Conservation (phyloP, 257 asterid species). For the Forsythia suspensa region DNA sequence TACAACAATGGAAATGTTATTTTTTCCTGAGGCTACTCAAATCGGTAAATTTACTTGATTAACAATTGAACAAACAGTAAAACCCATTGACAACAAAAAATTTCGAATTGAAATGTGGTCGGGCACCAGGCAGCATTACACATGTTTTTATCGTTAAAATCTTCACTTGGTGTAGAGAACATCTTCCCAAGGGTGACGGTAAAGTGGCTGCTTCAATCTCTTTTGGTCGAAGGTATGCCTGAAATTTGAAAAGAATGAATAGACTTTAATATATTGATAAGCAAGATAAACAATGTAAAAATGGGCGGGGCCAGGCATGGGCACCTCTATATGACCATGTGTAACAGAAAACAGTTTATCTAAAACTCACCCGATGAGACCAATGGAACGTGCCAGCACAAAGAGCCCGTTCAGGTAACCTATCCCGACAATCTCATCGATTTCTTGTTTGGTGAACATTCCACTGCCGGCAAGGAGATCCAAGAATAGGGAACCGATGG, state of each 20-base stretch:
- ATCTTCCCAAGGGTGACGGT: conserved; percentile 99
- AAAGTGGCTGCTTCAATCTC: conserved; percentile 96
- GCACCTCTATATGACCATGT: neutral
- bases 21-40: neutral
- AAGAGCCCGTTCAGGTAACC: conserved; percentile 98
- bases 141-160: conserved; percentile 1
- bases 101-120: neutral
- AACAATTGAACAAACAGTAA: conserved; percentile 12
- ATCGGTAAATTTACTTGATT: conserved; percentile 24
- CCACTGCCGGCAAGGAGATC: conserved; percentile 99
- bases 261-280: conserved; percentile 11
- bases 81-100: neutral
- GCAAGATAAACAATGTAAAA: neutral
- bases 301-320: neutral
- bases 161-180: conserved; percentile 96
- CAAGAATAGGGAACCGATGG: conserved; percentile 95
- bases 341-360: neutral
- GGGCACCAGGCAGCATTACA: conserved; percentile 3
- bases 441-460: conserved; percentile 93
- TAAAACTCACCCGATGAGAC: conserved; percentile 91
- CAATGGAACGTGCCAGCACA: conserved; percentile 98
- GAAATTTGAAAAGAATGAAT: conserved; percentile 19
- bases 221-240: conserved; percentile 99
- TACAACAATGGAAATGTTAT: conserved; percentile 10
- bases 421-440: conserved; percentile 86